Evolutionary conservation across 371 early-diverging fungal species (phyloP), one percentile per base, ranked within the genome.

Genomic region (Apophysomyces trapeziformis): DNA sequence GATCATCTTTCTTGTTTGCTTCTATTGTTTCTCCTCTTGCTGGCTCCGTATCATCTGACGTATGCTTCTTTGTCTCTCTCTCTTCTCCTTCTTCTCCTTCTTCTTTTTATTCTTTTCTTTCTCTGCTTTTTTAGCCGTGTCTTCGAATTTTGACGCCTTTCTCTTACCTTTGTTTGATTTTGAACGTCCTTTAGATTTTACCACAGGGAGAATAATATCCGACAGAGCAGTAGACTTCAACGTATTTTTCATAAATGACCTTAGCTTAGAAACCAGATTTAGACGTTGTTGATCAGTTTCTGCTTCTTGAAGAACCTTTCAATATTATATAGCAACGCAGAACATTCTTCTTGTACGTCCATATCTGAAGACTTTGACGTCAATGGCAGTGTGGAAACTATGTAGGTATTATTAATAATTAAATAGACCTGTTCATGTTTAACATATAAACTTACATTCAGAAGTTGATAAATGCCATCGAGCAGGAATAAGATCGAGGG

Each of bases 251-350:
- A 50, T 9, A 9, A 50, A 50, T 7, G 7, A 18, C 21, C 21
- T 50, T n/a, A 9, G 21, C 50, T 50, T 6, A 6, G n/a, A 4
- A 26, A 9, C 50, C 5, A 50, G 21, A 5, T 50, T 26, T 50
- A 50, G 50, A n/a, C 50, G n/a, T 9, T 50, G 50, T 9, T 50
- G 50, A 21, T 50, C 50, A 21, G n/a, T 50, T 26, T 50, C 50
- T n/a, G 50, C n/a, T 18, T 50, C 50, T 50, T 50, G 50, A 18
- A 50, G 21, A n/a, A 50, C 50, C 18, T 14, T 21, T 50, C 14
- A 50, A 50, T 50, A 6, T 50, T 21, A 18, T 50, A 50, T 6
- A 50, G n/a, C 21, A 50, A 6, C 6, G 21, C 50, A 5, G 50
- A 50, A 50, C 50, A 50, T 18, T 50, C 50, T 21, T 50, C 50